Evolutionary conservation across 495 filamentous ascomycete genomes (phyloP), one percentile per base, ranked within the genome.

Genomic region (Aspergillus panamensis): DNA sequence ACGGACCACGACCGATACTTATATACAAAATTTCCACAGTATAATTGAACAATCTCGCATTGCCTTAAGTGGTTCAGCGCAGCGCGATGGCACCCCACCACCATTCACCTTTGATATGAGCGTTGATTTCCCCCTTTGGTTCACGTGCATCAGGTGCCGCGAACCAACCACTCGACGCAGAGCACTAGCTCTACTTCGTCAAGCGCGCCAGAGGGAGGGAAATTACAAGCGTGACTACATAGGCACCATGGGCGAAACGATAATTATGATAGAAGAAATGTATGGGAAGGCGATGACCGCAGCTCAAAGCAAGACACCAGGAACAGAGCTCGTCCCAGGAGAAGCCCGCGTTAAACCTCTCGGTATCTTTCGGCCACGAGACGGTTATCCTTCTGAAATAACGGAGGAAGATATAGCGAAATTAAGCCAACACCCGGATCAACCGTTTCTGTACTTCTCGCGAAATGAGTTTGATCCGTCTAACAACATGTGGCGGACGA

Each of bases 101-200:
- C 69, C 69, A 0, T 75, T 74, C 33, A 74, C 73, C 16, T 74
- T 74, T 58, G 74, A 74, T 16, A 60, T 72, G 42, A 62, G 67
- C 4, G 54, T 73, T 17, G 73, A 67, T 8, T 44, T 73, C 7
- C 72, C 74, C 4, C 62, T 77, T 7, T 73, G 60, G 59, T 62
- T 75, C 31, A 69, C 68, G 3, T 59, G 56, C 14, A 55, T 73
- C 3, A 63, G 66, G 42, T 77, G 74, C 40, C 72, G 72, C 6
- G 65, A 74, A 20, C 68, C 70, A 1, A 25, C 0, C 0, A 55
- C 68, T 13, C 65, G 74, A 3, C 70, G 69, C 8, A 45, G 29
- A 6, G 72, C 72, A 6, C 53, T 77, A 3, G 43, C 53, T 9
- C 53, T 74, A 21, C 59, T 74, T 0, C 58, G 44, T 2, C 64